phyloP scores from a whole-genome alignment of 1,139 yeast genomes.

The Suhomyces bribrorum region DNA sequence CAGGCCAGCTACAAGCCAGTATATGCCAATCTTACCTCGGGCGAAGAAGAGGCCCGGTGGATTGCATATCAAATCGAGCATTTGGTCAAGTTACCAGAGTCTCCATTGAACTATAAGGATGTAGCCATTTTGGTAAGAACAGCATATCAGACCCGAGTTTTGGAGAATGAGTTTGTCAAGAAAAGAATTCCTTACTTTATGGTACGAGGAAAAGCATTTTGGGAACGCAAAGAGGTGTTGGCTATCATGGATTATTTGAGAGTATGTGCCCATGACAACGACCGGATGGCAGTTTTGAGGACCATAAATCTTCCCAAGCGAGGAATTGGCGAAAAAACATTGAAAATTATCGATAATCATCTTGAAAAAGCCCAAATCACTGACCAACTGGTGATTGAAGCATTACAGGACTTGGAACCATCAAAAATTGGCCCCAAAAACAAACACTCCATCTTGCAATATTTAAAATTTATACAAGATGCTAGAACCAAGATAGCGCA shows the following conservation, averaged over 20 bases:
- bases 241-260: conserved; percentile 65
- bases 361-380: conserved; percentile 9
- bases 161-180: conserved; percentile 63
- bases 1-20: conserved; percentile 49
- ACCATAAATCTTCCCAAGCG: conserved; percentile 62
- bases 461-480: conserved; percentile 31
- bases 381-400: conserved; percentile 5
- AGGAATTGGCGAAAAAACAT: conserved; percentile 68
- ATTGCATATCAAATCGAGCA: conserved; percentile 57
- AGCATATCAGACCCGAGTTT: conserved; percentile 52
- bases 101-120: conserved; percentile 49
- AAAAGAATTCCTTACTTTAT: conserved; percentile 63
- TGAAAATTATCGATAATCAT: conserved; percentile 37
- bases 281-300: conserved; percentile 58
- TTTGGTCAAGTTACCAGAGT: conserved; percentile 39
- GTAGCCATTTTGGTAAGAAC: conserved; percentile 73
- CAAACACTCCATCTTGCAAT: conserved; percentile 23
- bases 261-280: conserved; percentile 57
- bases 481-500: conserved; percentile 21
- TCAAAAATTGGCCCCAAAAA: conserved; percentile 17
- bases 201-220: conserved; percentile 72
- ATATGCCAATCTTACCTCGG: conserved; percentile 38
- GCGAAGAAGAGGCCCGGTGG: conserved; percentile 56
- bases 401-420: conserved; percentile 1
- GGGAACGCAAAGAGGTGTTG: conserved; percentile 74